Evolutionary conservation across 2,329 filamentous ascomycete genomes (phyloP), one percentile per base, ranked within the genome.

Genomic region (Aspergillus quadricinctus): DNA sequence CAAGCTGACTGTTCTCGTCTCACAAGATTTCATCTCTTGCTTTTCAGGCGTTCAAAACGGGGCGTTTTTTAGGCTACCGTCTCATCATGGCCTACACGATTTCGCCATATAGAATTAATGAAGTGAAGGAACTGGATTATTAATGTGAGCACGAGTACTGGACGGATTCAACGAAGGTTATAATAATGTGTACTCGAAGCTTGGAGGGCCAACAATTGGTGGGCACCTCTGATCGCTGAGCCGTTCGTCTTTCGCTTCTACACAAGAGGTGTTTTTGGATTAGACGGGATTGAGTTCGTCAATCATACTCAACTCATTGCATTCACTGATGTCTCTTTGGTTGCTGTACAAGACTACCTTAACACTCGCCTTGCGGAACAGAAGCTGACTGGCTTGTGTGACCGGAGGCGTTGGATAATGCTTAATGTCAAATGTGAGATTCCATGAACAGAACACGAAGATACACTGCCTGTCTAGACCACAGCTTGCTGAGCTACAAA

Each of bases 341-440:
- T 50, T 50, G 29, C 9, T 35, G n/a, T 14, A 21, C 21, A 3
- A 19, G 29, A 50, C 31, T 14, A n/a, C n/a, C n/a, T n/a, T n/a
- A 10, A 17, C 28, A 21, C n/a, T 27, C 23, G 17, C 28, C 23
- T 48, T 27, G 46, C 21, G 31, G 31, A 35, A 17, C n/a, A 43
- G 40, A 45, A 37, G 50, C n/a, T n/a, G 37, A 48, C 23, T 48
- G 19, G 40, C 40, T 31, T 43, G 23, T 8, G 37, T 29, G 27
- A n/a, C n/a, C 7, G 58, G 11, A 58, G 43, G 62, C 50, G 52
- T 56, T 56, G 23, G 55, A 31, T 64, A 66, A 66, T 66, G 60
- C 48, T 63, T 65, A 65, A 67, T 68, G 57, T 62, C 58, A 64
- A 64, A 60, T 60, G 21, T 43, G 40, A 43, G 40, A 43, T 43